A percentile compares a stretch with the other conserved stretches of the same genome.
Evolutionary conservation across 2,329 filamentous ascomycete species (phyloP).

Genomic region (Exophiala calicioides): DNA sequence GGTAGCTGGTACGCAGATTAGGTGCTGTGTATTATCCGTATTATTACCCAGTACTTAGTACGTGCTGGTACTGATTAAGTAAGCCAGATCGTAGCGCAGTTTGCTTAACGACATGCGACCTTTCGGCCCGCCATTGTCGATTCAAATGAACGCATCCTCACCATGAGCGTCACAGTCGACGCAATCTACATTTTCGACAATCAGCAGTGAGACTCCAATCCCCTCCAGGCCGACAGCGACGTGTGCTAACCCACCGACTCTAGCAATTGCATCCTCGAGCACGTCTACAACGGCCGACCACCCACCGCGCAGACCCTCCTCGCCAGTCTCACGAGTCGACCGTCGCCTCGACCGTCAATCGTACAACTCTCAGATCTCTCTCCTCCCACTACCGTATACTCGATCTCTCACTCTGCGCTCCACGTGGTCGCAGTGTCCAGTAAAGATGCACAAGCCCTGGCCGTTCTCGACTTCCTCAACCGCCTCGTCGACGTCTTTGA

Average conservation of each 20-base stretch:
- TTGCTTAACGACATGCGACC: not conserved
- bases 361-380: conserved; percentile 80
- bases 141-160: conserved; percentile 37
- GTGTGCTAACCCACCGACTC: conserved; percentile 14
- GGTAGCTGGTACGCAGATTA: too few relatives aligned
- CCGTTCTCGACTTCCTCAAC: conserved; percentile 92
- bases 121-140: not conserved
- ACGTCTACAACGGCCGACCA: conserved; percentile 81
- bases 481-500: conserved; percentile 89
- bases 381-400: conserved; percentile 86
- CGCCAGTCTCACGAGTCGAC: conserved; percentile 82
- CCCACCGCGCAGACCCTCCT: conserved; percentile 75
- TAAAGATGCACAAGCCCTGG: conserved; percentile 81
- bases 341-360: conserved; percentile 77
- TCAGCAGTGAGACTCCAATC: conserved; percentile 68
- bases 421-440: conserved; percentile 84
- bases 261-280: conserved; percentile 82
- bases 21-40: too few relatives aligned
- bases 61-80: too few relatives aligned
- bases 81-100: too few relatives aligned
- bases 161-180: conserved; percentile 85
- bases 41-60: too few relatives aligned
- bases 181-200: conserved; percentile 97
- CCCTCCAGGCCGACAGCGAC: not conserved
- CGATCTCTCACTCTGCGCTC: conserved; percentile 80